Base-by-base conservation (phyloP, 148 eudicot species). In the Cornus florida region DNA sequence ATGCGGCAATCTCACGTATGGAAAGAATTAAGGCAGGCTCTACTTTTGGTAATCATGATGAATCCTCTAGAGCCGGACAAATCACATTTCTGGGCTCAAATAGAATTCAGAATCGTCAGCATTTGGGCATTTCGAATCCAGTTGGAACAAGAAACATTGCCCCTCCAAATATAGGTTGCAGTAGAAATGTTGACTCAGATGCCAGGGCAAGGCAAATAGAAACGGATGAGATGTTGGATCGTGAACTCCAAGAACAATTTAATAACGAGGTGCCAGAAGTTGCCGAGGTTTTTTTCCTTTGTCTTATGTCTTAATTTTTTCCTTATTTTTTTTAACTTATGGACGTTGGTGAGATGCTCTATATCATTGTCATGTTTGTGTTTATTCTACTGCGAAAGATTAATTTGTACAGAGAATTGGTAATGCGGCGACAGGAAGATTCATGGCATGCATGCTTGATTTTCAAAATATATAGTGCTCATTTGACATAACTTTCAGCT, bases 191-290 rank as follows among this genome's bases (percentile, higher is more conserved):
- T 81, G 90, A 82, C 72, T 77, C 82, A 32, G 90, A 89, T 84
- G 89, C 84, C 56, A 90, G 82, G 86, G 87, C 89, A 24, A 73
- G 83, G 75, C 99, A 94, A 78, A 68, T 92, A 65, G 90, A 96
- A 83, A 91, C 86, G 69, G 99, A 96, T 92, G 99, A 93, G 84
- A 87, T 81, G 87, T 81, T 96, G 85, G 99, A 98, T 67, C 87
- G 90, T 83, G 91, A 92, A 80, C 93, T 96, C 53, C 99, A 96
- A 86, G 95, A 92, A 80, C 97, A 96, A 77, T 1, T 28, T 28
- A 93, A 96, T 77, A 91, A 85, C 86, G 99, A 93, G 83, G 75
- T 70, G 24, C 84, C 88, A 59, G 90, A 53, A 68, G 75, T 83
- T 85, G 78, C 62, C 14, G 94, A 91, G 90, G 99, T 93, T 59